Conservation (phyloP, 73 alveolate genomes). For the Breviolum minutum region DNA sequence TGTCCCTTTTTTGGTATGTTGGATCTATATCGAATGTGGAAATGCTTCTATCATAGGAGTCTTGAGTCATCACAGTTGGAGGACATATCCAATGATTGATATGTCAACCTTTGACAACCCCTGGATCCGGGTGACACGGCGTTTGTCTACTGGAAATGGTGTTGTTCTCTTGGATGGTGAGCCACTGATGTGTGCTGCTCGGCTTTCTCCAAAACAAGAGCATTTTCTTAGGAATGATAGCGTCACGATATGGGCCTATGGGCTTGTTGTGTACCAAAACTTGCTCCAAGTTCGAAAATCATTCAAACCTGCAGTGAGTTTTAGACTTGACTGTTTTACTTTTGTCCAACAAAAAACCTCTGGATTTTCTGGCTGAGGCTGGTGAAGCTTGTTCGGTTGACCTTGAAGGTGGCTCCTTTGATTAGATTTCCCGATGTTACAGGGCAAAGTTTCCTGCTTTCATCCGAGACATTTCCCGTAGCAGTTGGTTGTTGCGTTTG, state of each 20-base stretch:
- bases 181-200: constrained; percentile 26
- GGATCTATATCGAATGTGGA: neutral
- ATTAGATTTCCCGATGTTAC: neutral
- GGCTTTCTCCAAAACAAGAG: neutral
- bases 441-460: neutral
- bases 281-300: neutral
- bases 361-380: neutral
- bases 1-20: neutral
- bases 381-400: neutral
- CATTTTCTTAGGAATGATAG: too few relatives aligned
- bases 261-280: too few relatives aligned
- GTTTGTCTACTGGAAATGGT: constrained; percentile 45
- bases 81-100: constrained; percentile 25
- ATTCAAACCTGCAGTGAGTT: too few relatives aligned
- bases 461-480: neutral
- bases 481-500: neutral
- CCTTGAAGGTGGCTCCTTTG: neutral
- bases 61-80: neutral
- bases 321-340: neutral
- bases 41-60: neutral
- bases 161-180: constrained; percentile 48
- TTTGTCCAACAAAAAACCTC: neutral
- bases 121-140: constrained; percentile 30
- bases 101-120: constrained; percentile 31
- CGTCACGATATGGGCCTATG: too few relatives aligned